Evolutionary conservation across 768 basidiomycete genomes (phyloP).

Genomic region (Xerocomellus intermedius): DNA sequence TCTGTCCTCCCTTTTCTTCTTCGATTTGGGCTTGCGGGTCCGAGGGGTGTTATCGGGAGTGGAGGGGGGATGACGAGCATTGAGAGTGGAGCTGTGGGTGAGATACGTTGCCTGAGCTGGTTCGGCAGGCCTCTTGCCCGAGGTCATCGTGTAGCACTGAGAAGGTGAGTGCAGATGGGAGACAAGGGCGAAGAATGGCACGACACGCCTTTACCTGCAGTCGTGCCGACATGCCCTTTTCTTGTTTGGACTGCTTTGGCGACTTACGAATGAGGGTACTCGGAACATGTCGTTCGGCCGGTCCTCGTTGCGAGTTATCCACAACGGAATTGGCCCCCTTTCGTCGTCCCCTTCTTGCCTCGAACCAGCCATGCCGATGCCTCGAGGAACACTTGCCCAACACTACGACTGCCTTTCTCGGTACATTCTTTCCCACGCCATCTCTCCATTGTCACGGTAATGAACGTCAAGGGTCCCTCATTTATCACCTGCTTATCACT

Average conservation of each 20-base stretch:
- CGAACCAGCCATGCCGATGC: conserved; percentile 26
- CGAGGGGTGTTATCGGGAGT: conserved; percentile 53
- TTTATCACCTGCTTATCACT: conserved; percentile 1
- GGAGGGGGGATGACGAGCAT: conserved; percentile 48
- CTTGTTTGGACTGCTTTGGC: conserved; percentile 33
- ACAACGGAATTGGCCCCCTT: conserved; percentile 18
- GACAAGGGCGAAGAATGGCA: conserved; percentile 38
- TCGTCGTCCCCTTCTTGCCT: conserved; percentile 11
- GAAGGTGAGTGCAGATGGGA: conserved; percentile 34
- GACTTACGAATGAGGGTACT: conserved; percentile 19
- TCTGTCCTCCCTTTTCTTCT: conserved; percentile 45
- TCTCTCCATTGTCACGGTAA: conserved; percentile 20
- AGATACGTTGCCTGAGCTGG: conserved; percentile 45
- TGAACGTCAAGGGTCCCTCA: conserved; percentile 13
- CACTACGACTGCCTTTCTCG: conserved; percentile 21
- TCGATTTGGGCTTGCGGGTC: conserved; percentile 34
- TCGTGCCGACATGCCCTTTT: conserved; percentile 33
- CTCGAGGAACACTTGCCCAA: conserved; percentile 29
- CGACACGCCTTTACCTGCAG: conserved; percentile 38
- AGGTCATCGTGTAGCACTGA: conserved; percentile 37
- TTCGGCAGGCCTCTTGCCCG: conserved; percentile 33
- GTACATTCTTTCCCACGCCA: conserved; percentile 19
- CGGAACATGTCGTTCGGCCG: conserved; percentile 18
- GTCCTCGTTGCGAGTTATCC: conserved; percentile 29
- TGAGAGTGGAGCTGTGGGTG: conserved; percentile 53